Conservation (phyloP, 768 basidiomycete genomes). For the Psilocybe cubensis region DNA sequence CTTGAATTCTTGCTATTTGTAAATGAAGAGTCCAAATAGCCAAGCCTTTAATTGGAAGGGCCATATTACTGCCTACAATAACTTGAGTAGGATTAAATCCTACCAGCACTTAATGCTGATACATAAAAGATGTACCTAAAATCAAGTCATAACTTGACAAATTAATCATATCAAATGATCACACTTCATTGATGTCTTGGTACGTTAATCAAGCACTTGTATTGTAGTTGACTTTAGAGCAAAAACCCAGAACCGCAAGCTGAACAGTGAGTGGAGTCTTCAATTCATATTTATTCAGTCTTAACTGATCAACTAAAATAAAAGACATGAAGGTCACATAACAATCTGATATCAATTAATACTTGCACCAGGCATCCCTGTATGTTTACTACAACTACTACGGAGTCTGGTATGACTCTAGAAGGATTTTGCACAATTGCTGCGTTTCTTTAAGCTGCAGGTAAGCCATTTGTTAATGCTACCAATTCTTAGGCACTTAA, state of each 20-base stretch:
- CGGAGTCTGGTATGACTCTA: conserved; percentile 30
- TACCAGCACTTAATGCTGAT: conserved; percentile 28
- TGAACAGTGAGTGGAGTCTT: conserved; percentile 31
- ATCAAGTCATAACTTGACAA: conserved; percentile 43
- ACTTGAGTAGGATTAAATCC: conserved; percentile 30
- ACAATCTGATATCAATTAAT: conserved; percentile 38
- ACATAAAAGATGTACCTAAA: conserved; percentile 42
- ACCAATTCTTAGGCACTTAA: too few relatives aligned
- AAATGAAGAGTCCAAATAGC: conserved; percentile 9
- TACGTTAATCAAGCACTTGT: conserved; percentile 30
- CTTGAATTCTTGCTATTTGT: conserved; percentile 1
- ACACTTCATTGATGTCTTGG: conserved; percentile 35
- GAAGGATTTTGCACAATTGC: conserved; percentile 19
- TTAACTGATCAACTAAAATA: conserved; percentile 38
- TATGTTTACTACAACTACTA: conserved; percentile 30
- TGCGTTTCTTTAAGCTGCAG: conserved; percentile 26
- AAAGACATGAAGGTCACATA: conserved; percentile 44
- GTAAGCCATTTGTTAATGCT: conserved; percentile 17
- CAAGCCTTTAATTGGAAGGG: conserved; percentile 22
- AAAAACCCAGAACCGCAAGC: conserved; percentile 41
- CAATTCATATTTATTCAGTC: conserved; percentile 22
- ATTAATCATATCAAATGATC: conserved; percentile 40
- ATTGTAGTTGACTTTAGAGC: conserved; percentile 34
- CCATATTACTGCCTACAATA: conserved; percentile 23
- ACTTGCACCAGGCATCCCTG: conserved; percentile 36